Base-by-base conservation (phyloP, 345 rosid species). In the Brassica carinata region DNA sequence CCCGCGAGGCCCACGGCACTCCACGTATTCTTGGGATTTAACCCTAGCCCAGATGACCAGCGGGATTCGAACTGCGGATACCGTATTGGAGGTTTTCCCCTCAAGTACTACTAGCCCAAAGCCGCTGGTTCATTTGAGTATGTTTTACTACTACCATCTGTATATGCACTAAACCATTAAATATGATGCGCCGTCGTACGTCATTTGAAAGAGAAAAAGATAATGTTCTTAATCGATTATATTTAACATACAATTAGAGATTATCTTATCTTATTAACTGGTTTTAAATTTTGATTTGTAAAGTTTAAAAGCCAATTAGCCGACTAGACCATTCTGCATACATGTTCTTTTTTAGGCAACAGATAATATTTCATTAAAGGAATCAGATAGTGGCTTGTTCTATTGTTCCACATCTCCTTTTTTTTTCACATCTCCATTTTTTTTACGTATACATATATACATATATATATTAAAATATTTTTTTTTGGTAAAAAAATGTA, bases 221-320 rank as follows among this genome's bases (percentile, higher is more conserved):
- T 75, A 81, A 80, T 75, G 65, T 70, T 81, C 67, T 81, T 75
- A 64, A 80, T 61, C 66, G 75, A 79, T 59, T 40, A 74, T 40
- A 74, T 43, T 23, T 45, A 62, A 74, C 45, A 79, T 2, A 43
- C 5, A 31, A 73, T 43, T 61, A 61, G 30, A 40, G 14, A 64
- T 13, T 11, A 40, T 57, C 45, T 62, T 30, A 77, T 58, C 27
- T 51, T 64, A 78, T 64, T 19, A 11, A 65, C 5, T 72, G 4
- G 67, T 67, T 69, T 74, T 30, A 9, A 69, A n/a, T 61, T 79
- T 29, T 72, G 29, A 73, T 79, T 51, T 57, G 73, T 66, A 67
- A 59, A 18, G 9, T 62, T 69, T 53, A 13, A 62, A 80, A 69
- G 75, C 75, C 83, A 80, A 74, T 26, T 68, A 53, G 79, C 57